These are phyloP conservation scores for Kazachstania sp. DNA, from an alignment of 1,139 yeast genomes.

Conservation along the genomic window DNA sequence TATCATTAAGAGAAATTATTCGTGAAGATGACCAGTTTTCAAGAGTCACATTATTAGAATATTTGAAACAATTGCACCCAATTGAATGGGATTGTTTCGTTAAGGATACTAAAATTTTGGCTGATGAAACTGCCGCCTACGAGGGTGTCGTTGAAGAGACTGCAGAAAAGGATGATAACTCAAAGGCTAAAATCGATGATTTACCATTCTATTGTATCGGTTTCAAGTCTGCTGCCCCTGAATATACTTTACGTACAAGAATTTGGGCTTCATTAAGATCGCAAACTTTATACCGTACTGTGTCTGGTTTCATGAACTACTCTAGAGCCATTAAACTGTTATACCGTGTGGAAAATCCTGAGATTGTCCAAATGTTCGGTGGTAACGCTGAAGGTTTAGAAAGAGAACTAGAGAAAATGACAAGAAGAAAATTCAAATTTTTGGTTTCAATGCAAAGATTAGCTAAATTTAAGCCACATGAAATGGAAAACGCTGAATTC, in stretches of 20 bases:
- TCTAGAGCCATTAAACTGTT: constrained; percentile 95
- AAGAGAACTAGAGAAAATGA: constrained; percentile 96
- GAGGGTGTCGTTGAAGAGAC: constrained; percentile 69
- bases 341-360: constrained; percentile 98
- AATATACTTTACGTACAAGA: constrained; percentile 94
- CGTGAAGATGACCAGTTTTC: constrained; percentile 99
- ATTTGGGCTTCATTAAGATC: constrained; percentile 99
- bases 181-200: constrained; percentile 89
- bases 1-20: constrained; percentile 92
- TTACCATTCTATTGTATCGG: constrained; percentile 98
- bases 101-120: constrained; percentile 94
- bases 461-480: constrained; percentile 93
- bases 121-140: constrained; percentile 91
- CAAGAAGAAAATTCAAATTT: constrained; percentile 96
- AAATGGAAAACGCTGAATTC: constrained; percentile 96
- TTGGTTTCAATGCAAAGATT: constrained; percentile 98
- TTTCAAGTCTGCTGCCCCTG: constrained; percentile 99
- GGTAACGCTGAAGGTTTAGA: constrained; percentile 95
- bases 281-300: constrained; percentile 96
- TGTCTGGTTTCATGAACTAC: constrained; percentile 98
- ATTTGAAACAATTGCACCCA: constrained; percentile 94
- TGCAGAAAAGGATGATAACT: constrained; percentile 56
- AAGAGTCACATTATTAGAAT: constrained; percentile 90
- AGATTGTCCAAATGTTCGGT: constrained; percentile 95
- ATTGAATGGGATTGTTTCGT: constrained; percentile 99